Evolutionary conservation across 495 filamentous ascomycete genomes (phyloP).

Genomic region (Lasiosphaeria miniovina): DNA sequence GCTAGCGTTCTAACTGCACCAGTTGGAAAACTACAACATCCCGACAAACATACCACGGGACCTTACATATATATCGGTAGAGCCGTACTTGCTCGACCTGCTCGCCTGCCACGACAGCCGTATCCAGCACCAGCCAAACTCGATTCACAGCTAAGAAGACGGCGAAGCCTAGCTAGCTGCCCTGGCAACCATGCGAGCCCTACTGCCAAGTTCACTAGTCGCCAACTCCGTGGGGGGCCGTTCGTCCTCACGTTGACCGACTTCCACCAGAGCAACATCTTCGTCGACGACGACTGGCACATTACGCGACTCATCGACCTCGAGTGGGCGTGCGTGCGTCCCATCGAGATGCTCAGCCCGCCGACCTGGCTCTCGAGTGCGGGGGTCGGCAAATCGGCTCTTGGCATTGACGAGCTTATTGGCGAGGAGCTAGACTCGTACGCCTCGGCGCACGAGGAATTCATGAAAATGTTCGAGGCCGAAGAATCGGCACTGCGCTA

Average conservation of each 20-base stretch:
- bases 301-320: constrained; percentile 16
- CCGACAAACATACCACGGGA: constrained; percentile 1
- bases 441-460: neutral
- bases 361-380: constrained; percentile 29
- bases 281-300: constrained; percentile 26
- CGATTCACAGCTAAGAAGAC: neutral
- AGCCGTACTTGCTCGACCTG: constrained; percentile 2
- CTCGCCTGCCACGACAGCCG: constrained; percentile 6
- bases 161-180: neutral
- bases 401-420: constrained; percentile 8
- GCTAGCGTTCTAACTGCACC: neutral
- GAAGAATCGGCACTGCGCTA: neutral
- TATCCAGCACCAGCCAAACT: constrained; percentile 8
- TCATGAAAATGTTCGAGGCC: neutral
- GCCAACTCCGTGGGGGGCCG: constrained; percentile 1
- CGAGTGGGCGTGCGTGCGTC: constrained; percentile 20
- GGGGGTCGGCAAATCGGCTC: constrained; percentile 9
- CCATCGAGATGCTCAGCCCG: constrained; percentile 19
- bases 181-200: constrained; percentile 2
- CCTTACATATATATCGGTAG: neutral
- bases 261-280: constrained; percentile 23
- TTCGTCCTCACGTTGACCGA: constrained; percentile 13
- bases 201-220: neutral
- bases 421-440: constrained; percentile 13
- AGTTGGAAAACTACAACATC: constrained; percentile 4